Base-by-base conservation (phyloP, 495 filamentous ascomycete genomes). In the Lepraria neglecta region DNA sequence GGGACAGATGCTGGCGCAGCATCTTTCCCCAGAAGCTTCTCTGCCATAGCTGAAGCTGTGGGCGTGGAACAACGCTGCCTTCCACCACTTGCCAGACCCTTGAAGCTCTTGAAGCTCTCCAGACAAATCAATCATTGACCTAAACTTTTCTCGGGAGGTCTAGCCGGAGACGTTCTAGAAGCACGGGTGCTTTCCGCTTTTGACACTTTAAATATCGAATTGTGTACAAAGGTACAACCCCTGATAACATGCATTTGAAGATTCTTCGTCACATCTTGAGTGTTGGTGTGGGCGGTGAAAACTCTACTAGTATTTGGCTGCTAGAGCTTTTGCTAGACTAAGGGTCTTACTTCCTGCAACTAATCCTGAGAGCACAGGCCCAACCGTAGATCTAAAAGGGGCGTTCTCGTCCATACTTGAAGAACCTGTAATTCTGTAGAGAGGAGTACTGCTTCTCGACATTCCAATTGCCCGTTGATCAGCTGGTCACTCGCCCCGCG, bases 1-100 rank as follows among this genome's bases (percentile, higher is more conserved):
- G 72, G 64, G 15, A 67, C 51, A 65, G 62, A 53, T 65, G 74
- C 70, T 59, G 66, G 56, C 53, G 72, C 44, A 55, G 68, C 71
- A 59, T 56, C 63, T 47, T 51, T 24, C 4, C 46, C 24, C 0
- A 60, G 57, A 19, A 44, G 38, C 44, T 60, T 38, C 6, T 65
- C 66, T 40, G 56, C 58, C 66, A 68, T 68, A 31, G 28, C 19
- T 52, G 46, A 52, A 43, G 58, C 24, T 40, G 27, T 60, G 2
- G 12, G 28, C 6, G 51, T 38, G 31, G 51, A 53, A 35, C 30
- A 33, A 19, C 14, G 24, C 30, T 5, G 31, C 30, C 4, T 4
- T 19, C 35, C 5, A 14, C 17, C 12, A 0, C 31, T 54, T 31
- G 6, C 19, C 51, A 54, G 35, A 33, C 51, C 35, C 31, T 38